Evolutionary conservation across 257 asterid species (phyloP).

Genomic region (Schizonepeta tenuifolia): DNA sequence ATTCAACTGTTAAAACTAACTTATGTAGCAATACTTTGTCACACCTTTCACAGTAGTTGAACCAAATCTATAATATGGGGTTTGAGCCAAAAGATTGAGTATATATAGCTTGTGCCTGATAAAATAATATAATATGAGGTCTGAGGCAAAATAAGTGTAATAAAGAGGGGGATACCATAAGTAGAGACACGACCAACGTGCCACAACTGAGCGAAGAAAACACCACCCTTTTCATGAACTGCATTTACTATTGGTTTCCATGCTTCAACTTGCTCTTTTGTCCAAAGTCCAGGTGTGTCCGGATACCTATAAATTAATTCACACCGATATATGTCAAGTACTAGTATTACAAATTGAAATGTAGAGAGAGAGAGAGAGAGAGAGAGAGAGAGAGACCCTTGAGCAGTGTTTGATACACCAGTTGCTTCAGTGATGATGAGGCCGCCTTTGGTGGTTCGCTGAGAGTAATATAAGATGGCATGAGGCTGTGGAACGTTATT

Average conservation of each 20-base stretch:
- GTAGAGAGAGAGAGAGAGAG: too few species aligned
- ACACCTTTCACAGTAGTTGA: too few species aligned
- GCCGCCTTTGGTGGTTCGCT: constrained; percentile 41
- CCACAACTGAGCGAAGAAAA: constrained; percentile 50
- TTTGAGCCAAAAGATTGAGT: too few species aligned
- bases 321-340: neutral
- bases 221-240: constrained; percentile 50
- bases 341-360: neutral
- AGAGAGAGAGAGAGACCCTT: constrained; percentile 19
- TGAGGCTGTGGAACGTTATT: constrained; percentile 44
- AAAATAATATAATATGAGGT: too few species aligned
- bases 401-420: constrained; percentile 40
- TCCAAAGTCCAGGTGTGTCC: constrained; percentile 52
- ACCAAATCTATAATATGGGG: too few species aligned
- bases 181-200: constrained; percentile 48
- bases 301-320: constrained; percentile 30
- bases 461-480: constrained; percentile 39
- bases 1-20: too few species aligned
- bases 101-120: too few species aligned
- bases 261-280: constrained; percentile 52
- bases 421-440: constrained; percentile 48
- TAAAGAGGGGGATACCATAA: constrained; percentile 25
- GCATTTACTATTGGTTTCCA: constrained; percentile 58
- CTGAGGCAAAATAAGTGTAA: too few species aligned
- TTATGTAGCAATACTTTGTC: too few species aligned